phyloP scores from a whole-genome alignment of 2,329 filamentous ascomycete genomes.

The Drechslerella coelobrocha region DNA sequence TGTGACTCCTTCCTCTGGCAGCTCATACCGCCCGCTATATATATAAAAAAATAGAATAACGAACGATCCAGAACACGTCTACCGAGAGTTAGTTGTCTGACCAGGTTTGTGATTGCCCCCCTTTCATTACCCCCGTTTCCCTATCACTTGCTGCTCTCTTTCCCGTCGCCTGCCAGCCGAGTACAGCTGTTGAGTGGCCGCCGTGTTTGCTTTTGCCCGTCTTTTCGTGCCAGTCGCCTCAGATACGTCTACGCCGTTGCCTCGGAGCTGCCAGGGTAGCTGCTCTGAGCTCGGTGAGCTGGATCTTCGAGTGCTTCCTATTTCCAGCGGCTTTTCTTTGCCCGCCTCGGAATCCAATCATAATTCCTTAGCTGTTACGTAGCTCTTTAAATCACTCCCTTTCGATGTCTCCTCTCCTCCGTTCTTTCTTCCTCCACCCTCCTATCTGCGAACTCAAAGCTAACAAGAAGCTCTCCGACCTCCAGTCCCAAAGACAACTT shows the following conservation, averaged over 20 bases:
- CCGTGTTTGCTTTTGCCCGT: background rate
- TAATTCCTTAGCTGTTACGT: background rate
- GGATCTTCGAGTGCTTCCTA: background rate
- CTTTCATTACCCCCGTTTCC: background rate
- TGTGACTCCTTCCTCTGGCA: conserved; percentile 44
- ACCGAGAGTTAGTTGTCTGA: conserved; percentile 2
- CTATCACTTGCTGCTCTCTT: background rate
- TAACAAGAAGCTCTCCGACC: conserved; percentile 34
- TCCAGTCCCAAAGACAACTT: conserved; percentile 35
- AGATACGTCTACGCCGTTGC: background rate
- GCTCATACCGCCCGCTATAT: conserved; percentile 17
- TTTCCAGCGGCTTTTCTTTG: conserved; percentile 1
- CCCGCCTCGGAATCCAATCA: background rate
- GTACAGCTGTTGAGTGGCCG: background rate
- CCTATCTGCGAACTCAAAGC: conserved; percentile 42
- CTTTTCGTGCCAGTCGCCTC: background rate
- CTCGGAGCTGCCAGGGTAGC: background rate
- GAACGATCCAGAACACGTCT: background rate
- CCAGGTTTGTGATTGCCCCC: background rate
- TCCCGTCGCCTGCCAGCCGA: background rate
- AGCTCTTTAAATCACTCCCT: background rate
- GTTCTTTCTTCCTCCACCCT: conserved; percentile 34
- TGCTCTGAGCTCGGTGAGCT: background rate
- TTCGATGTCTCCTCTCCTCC: conserved; percentile 11
- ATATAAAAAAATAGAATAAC: background rate